Base-by-base conservation (phyloP, 345 rosid species). In the Passiflora organensis region DNA sequence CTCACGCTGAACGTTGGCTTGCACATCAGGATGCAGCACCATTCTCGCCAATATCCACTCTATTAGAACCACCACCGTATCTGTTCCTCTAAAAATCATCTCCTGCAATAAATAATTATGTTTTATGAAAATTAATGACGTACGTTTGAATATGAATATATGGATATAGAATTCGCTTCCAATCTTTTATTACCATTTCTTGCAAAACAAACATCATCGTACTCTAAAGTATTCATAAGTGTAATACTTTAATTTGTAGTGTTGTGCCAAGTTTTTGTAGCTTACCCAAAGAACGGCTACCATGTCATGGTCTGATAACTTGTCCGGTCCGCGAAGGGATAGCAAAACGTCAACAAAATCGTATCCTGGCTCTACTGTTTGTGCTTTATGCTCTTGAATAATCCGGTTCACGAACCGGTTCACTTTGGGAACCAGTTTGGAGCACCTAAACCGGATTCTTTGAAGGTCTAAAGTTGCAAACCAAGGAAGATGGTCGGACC, bases 71-170 rank as follows among this genome's bases (percentile, higher is more conserved):
- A 80, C 85, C 28, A 75, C 77, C 0, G 85, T 75, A 60, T 80
- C 85, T 10, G 85, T 80, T 45, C 85, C 85, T 55, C 85, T 65
- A 28, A 80, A 80, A 19, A 80, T 75, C 82, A 80, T 77, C 65
- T 80, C 85, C 85, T 80, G 45, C 19, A 60, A 13, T 6, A 13
- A 54, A 23, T 2, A 19, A 20, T n/a, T 6, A 24, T 10, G 12
- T 41, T 23, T 22, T 17, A 48, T 8, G 13, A 37, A 23, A 1
- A 17, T 45, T 43, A 59, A 15, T 23, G 23, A 28, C n/a, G n/a
- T n/a, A n/a, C n/a, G n/a, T n/a, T n/a, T n/a, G n/a, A n/a, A n/a
- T n/a, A n/a, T n/a, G n/a, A n/a, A n/a, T n/a, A n/a, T n/a, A n/a
- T n/a, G n/a, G n/a, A n/a, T n/a, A n/a, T n/a, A n/a, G n/a, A n/a